Evolutionary conservation across 2,329 filamentous ascomycete species (phyloP).

Genomic region (Setomelanomma holmii): DNA sequence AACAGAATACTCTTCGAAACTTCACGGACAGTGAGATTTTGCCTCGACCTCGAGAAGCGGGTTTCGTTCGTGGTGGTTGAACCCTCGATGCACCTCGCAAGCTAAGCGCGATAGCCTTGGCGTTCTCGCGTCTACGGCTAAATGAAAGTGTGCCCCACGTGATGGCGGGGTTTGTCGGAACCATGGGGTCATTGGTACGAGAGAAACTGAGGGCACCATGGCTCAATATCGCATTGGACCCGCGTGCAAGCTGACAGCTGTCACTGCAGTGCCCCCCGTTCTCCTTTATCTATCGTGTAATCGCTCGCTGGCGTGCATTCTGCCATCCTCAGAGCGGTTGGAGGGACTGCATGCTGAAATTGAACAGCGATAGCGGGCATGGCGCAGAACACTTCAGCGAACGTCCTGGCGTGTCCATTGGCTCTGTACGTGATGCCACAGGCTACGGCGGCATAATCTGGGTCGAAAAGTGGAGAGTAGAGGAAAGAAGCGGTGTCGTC

Average conservation of each 20-base stretch:
- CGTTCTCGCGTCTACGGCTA: conserved; percentile 5
- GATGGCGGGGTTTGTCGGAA: conserved; percentile 8
- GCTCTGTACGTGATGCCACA: conserved; percentile 19
- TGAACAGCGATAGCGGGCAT: conserved; percentile 26
- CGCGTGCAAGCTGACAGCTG: conserved; percentile 7
- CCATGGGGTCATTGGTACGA: not conserved
- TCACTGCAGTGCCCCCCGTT: conserved; percentile 4
- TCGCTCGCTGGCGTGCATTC: conserved; percentile 19
- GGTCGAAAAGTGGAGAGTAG: conserved; percentile 33
- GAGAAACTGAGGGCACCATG: not conserved
- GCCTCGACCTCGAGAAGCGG: not conserved
- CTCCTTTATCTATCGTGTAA: conserved; percentile 8
- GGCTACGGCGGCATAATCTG: conserved; percentile 25
- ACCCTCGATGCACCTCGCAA: not conserved
- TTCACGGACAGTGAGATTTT: not conserved
- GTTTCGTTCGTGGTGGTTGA: too few species aligned
- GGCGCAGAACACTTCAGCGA: conserved; percentile 23
- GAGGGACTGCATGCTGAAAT: conserved; percentile 27
- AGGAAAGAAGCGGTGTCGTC: conserved; percentile 41
- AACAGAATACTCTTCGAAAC: conserved; percentile 8
- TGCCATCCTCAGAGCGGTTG: conserved; percentile 25
- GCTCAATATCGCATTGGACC: not conserved
- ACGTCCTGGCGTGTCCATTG: conserved; percentile 27
- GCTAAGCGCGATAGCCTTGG: not conserved
- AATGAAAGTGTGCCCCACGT: conserved; percentile 2